Percentiles rank a stretch among this genome's conserved stretches.
Evolutionary conservation across 2,329 filamentous ascomycete species (phyloP).

Genomic region (Ophiosphaerella narmari): DNA sequence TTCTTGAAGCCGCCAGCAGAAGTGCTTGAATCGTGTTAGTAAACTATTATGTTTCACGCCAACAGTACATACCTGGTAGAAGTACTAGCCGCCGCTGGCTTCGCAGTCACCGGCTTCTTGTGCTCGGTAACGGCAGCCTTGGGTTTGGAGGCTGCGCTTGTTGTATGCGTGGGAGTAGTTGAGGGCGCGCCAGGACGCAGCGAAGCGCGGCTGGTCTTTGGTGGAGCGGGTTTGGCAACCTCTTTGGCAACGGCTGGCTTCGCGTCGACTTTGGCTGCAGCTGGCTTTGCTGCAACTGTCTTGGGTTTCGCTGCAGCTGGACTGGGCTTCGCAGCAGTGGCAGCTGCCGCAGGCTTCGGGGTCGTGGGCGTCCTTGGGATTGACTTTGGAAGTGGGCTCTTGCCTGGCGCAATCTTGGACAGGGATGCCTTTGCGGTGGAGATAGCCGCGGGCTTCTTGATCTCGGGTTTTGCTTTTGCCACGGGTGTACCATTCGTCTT

Average conservation of each 20-base stretch:
- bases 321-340: slow-evolving; percentile 26
- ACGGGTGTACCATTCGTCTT: slow-evolving; percentile 25
- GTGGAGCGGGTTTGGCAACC: slow-evolving; percentile 20
- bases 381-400: slow-evolving; percentile 39
- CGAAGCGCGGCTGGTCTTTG: slow-evolving; percentile 37
- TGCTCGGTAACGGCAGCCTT: slow-evolving; percentile 18
- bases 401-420: slow-evolving; percentile 30
- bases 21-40: slow-evolving; percentile 17
- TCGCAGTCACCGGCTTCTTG: slow-evolving; percentile 32
- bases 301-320: slow-evolving; percentile 27
- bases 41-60: neutral
- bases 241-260: slow-evolving; percentile 20
- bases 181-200: slow-evolving; percentile 27
- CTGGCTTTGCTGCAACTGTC: slow-evolving; percentile 12
- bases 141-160: slow-evolving; percentile 23
- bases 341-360: slow-evolving; percentile 25
- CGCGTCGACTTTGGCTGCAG: slow-evolving; percentile 9
- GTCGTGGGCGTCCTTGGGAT: slow-evolving; percentile 37
- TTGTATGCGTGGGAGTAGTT: slow-evolving; percentile 24
- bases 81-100: slow-evolving; percentile 19
- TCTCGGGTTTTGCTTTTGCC: slow-evolving; percentile 27
- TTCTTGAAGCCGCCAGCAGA: slow-evolving; percentile 44
- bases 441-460: slow-evolving; percentile 40
- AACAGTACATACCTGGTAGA: slow-evolving; percentile 16
- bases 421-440: slow-evolving; percentile 36